Evolutionary conservation across 2,329 filamentous ascomycete genomes (phyloP), one percentile per base, ranked within the genome.

Genomic region (Lecanoromycetidae sp.): DNA sequence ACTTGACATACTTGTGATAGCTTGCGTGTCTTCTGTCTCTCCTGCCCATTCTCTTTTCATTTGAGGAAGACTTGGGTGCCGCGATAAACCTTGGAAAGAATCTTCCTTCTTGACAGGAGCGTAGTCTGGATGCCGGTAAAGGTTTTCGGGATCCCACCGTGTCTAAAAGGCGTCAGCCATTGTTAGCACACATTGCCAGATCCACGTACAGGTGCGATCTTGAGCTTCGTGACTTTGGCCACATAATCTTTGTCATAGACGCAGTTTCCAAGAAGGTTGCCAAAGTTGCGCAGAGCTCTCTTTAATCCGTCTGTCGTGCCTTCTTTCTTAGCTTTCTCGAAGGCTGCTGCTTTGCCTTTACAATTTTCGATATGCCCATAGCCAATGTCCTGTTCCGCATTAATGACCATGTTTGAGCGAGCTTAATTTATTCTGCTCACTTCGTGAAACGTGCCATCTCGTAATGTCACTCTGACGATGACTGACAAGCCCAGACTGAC

Each of bases 241-340:
- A 98, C 71, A 61, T 94, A 98, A 52, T 90, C 81, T 65, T 95
- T 94, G 68, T 98, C 91, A 66, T 98, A 96, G 50, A 98, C 80
- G 70, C 91, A 98, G 61, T 96, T 98, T n/a, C 91, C 91, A 46
- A 98, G 71, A 13, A 96, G 83, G 58, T 96, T 96, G 50, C 91
- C 91, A 65, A 98, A 98, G 54, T 80, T 95, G 50, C 90, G 76
- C 58, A 98, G 62, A 1, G 91, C 79, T 55, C 91, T 76, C 66
- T 98, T 98, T 60, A 98, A 62, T 1, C 80, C 91, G 66, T 98
- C 91, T 8, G 93, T 96, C 2, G 87, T 93, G 6, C 87, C 93
- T 68, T 96, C 88, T 63, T 98, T 98, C 70, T 96, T 98, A 1
- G 91, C 88, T 66, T 98, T 98, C 63, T 98, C 91, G 59, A 96